Percentiles rank a stretch among this genome's conserved stretches.
These are phyloP conservation scores for Phyllosticta ampelicida DNA, from an alignment of 2,329 filamentous ascomycete genomes.

Conservation along the genomic window DNA sequence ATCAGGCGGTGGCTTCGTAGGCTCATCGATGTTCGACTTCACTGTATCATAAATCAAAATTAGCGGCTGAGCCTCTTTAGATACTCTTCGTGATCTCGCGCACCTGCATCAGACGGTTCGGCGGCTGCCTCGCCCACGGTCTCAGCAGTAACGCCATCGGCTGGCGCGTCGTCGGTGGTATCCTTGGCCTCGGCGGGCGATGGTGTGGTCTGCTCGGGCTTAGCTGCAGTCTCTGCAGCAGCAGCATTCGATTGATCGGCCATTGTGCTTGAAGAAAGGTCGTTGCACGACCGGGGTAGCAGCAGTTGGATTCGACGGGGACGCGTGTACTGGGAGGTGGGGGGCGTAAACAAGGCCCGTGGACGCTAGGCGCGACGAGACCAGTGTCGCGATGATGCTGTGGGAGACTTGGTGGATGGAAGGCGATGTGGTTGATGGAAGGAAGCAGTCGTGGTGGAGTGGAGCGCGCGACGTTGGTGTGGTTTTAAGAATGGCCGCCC, in stretches of 20 bases:
- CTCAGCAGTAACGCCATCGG: constrained; percentile 20
- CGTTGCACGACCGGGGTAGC: constrained; percentile 20
- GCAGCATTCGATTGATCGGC: constrained; percentile 25
- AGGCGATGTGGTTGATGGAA: constrained; percentile 25
- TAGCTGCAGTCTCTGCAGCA: constrained; percentile 18
- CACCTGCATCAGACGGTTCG: constrained; percentile 22
- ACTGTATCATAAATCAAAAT: background rate
- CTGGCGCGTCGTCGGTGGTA: constrained; percentile 18
- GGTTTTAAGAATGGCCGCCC: constrained; percentile 10
- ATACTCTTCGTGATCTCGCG: constrained; percentile 9
- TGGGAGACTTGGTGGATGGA: constrained; percentile 20
- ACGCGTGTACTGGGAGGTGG: constrained; percentile 24
- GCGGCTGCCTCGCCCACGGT: constrained; percentile 20
- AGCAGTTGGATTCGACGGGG: constrained; percentile 11
- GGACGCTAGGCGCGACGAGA: constrained; percentile 18
- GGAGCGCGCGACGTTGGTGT: constrained; percentile 9
- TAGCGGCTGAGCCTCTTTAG: background rate
- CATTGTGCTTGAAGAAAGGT: constrained; percentile 24
- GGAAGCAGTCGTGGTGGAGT: constrained; percentile 5
- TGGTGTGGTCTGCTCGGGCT: constrained; percentile 21
- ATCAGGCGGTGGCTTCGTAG: constrained; percentile 1
- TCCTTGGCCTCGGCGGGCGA: constrained; percentile 18
- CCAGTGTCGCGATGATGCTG: constrained; percentile 22
- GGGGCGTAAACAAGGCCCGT: constrained; percentile 22
- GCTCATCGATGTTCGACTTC: background rate